Evolutionary conservation across 2,329 filamentous ascomycete genomes (phyloP), one percentile per base, ranked within the genome.

Genomic region (Blastomyces percursus): DNA sequence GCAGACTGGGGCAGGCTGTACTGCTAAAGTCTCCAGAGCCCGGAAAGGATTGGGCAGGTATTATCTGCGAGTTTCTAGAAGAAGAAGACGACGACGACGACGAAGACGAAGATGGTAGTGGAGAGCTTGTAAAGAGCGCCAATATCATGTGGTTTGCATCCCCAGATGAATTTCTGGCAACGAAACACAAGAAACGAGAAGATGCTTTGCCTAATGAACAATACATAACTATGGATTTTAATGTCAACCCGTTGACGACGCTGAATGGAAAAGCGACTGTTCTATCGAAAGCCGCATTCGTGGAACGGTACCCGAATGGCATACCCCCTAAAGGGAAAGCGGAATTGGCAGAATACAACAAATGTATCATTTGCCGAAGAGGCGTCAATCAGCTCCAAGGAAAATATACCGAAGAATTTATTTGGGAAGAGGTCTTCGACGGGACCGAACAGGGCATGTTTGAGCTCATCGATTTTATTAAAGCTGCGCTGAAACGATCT

Each of bases 81-180:
- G 84, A 86, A 40, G 86, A 88, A 40, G 86, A 88, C 55, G 82
- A 89, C 24, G 86, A 89, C 14, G 87, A 86, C 3, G 86, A 89
- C 16, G 87, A 86, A 3, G 84, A 86, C 30, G 86, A 88, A 14
- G 86, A 85, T 3, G 84, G 88, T 52, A 73, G 77, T 1, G 42
- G 40, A 70, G 68, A 21, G 68, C 54, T 71, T 35, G 61, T 76
- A 66, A 96, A 91, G 79, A 86, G 87, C 32, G 93, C 89, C 62
- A 89, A 88, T 66, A 94, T 99, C 71, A 87, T 96, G 82, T 99
- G 94, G 94, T 96, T 99, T 72, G 77, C 76, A 27, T 91, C 90
- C 0, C 91, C 90, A 0, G 89, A 96, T 69, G 89, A 88, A 70
- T 93, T 97, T 76, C 90, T 96, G 64, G 84, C 87, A 35, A 94